Evolutionary conservation across 148 eudicot species (phyloP).

Genomic region (Diospyros kaki): DNA sequence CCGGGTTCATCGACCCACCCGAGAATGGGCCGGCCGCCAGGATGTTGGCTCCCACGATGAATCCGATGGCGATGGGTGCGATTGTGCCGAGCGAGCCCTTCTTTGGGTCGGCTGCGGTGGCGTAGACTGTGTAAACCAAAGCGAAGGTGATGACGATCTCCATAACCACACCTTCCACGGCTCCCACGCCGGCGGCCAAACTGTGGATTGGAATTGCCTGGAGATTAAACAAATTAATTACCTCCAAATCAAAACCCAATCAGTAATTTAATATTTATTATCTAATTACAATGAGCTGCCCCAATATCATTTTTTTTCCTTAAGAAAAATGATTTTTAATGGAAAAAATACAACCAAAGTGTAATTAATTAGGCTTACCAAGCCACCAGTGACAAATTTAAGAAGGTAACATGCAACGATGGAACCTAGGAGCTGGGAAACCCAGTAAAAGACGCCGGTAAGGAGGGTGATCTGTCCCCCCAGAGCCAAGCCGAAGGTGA

Average conservation of each 20-base stretch:
- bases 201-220: conserved; percentile 69
- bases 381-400: conserved; percentile 61
- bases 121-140: conserved; percentile 82
- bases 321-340: too few species aligned
- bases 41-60: conserved; percentile 88
- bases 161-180: conserved; percentile 59
- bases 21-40: conserved; percentile 84
- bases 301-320: too few species aligned
- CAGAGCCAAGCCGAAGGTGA: conserved; percentile 78
- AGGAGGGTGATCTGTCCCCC: conserved; percentile 91
- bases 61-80: conserved; percentile 83
- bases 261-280: not conserved
- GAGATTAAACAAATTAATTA: not conserved
- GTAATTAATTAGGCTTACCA: conserved; percentile 32
- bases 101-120: conserved; percentile 87
- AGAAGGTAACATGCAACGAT: conserved; percentile 56
- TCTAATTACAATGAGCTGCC: too few species aligned
- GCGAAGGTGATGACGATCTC: conserved; percentile 75
- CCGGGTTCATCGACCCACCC: conserved; percentile 95
- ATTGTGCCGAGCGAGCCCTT: conserved; percentile 69
- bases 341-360: too few species aligned
- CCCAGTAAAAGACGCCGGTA: conserved; percentile 70
- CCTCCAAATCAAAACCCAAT: not conserved
- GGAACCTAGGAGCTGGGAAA: conserved; percentile 53
- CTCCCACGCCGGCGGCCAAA: conserved; percentile 52